phyloP scores from a whole-genome alignment of 2,329 filamentous ascomycete genomes.

The Xylaria sp. region DNA sequence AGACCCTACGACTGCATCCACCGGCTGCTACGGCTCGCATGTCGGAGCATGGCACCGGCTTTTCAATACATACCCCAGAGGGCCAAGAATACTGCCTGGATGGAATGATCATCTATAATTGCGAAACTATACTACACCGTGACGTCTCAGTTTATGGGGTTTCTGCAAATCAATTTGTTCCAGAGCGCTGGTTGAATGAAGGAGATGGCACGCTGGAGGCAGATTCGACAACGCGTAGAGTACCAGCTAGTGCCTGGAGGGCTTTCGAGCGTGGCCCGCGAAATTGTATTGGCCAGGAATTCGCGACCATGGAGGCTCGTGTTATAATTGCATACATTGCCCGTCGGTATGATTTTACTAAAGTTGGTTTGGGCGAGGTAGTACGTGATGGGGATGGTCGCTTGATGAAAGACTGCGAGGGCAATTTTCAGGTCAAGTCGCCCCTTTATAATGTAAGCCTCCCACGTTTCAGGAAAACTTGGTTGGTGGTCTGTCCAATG shows the following conservation, averaged over 20 bases:
- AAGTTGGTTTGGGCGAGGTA: constrained; percentile 21
- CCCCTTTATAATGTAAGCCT: constrained; percentile 19
- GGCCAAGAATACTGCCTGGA: constrained; percentile 49
- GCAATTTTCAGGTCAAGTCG: constrained; percentile 6
- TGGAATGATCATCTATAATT: constrained; percentile 52
- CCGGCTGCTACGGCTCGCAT: constrained; percentile 50
- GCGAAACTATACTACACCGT: constrained; percentile 51
- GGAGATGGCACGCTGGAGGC: constrained; percentile 10
- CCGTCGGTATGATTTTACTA: constrained; percentile 31
- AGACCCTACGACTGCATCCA: constrained; percentile 52
- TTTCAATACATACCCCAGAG: constrained; percentile 47
- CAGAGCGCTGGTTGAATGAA: constrained; percentile 55
- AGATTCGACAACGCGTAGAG: constrained; percentile 12
- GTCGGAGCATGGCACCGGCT: constrained; percentile 43
- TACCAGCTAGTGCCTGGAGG: constrained; percentile 56
- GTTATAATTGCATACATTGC: constrained; percentile 27
- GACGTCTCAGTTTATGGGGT: constrained; percentile 52
- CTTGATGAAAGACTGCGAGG: constrained; percentile 2
- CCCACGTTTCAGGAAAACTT: not conserved
- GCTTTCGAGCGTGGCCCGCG: constrained; percentile 28
- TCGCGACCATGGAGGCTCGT: constrained; percentile 26
- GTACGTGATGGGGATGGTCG: not conserved
- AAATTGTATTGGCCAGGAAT: constrained; percentile 30
- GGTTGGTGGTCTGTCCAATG: not conserved
- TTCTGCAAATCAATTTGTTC: constrained; percentile 52